Base-by-base conservation (phyloP, 1,139 yeast species). In the Insectozyma bohioensis region DNA sequence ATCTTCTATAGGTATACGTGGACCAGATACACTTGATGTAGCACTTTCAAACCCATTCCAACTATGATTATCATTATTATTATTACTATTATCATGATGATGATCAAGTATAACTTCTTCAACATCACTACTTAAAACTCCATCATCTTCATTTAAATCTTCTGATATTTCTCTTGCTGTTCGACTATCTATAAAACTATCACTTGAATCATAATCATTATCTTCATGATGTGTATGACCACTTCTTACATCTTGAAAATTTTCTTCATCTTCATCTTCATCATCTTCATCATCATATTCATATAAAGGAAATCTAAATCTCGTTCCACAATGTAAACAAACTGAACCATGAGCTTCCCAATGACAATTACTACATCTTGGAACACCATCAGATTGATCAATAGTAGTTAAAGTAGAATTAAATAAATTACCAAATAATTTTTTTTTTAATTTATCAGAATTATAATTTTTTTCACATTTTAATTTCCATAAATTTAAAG, bases 331-430 rank as follows among this genome's bases (percentile, higher is more conserved):
- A 43, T 77, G 76, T 6, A 70, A 58, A 46, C 86, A 80, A 23
- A 54, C 58, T 4, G 65, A 56, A 0, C 82, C 81, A 41, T 67
- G 72, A 3, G 84, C 78, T 51, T 86, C 95, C 95, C 95, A 85
- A 47, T 80, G 86, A 53, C 95, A 86, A 35, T 74, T 70, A 2
- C 86, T 78, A 51, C 95, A 86, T 36, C 95, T 61, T 0, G 84
- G 78, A 6, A 86, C 88, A 2, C 90, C 92, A 52, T 86, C 95
- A 16, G 79, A 80, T 33, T 66, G 72, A 42, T 78, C 85, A 3
- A 80, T 61, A 14, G 72, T 52, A 0, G 80, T 78, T 20, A 67
- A 54, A 1, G 77, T 73, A 15, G 72, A 57, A 19, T 25, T 24
- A 52, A 82, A 82, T 6, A 72, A 52, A 20, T 66, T 68, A 1